Conservation (phyloP, 2,329 filamentous ascomycete species). For the Mariannaea sp. region DNA sequence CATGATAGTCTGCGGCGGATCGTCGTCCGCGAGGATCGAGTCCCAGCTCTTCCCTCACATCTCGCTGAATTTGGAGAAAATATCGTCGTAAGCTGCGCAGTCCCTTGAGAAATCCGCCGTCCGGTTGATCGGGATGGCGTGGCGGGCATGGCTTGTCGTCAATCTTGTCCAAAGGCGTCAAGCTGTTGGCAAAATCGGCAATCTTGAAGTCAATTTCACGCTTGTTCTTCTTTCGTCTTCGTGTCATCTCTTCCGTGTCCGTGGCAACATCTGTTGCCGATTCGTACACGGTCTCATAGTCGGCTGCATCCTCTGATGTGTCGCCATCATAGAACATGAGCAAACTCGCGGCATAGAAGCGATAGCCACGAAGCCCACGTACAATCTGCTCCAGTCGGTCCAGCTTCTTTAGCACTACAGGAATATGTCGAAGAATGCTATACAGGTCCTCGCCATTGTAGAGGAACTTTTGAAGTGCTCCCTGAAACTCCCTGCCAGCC, state of each 20-base stretch:
- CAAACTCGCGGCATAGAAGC: conserved; percentile 93
- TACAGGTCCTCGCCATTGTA: conserved; percentile 84
- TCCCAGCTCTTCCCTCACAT: conserved; percentile 64
- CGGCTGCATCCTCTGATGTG: conserved; percentile 53
- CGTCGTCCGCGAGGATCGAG: conserved; percentile 45
- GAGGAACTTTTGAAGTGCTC: conserved; percentile 84
- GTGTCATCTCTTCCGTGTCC: conserved; percentile 60
- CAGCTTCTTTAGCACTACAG: conserved; percentile 83
- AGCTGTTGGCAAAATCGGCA: conserved; percentile 97
- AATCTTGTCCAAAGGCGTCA: conserved; percentile 80
- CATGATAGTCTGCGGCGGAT: conserved; percentile 27
- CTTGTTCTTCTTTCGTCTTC: conserved; percentile 53
- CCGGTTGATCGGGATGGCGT: conserved; percentile 76
- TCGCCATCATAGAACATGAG: conserved; percentile 97
- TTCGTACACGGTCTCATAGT: conserved; percentile 58
- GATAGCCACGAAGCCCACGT: conserved; percentile 77
- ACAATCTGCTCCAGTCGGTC: conserved; percentile 83
- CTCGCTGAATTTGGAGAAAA: conserved; percentile 84
- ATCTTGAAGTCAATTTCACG: conserved; percentile 89
- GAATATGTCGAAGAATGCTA: conserved; percentile 85
- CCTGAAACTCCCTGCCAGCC: conserved; percentile 85
- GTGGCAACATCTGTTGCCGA: conserved; percentile 64
- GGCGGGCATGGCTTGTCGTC: conserved; percentile 75
- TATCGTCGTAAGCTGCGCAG: conserved; percentile 79
- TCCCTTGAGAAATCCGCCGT: conserved; percentile 87